phyloP scores from a whole-genome alignment of 164 flowering plant species.

The Nymphaea colorata region DNA sequence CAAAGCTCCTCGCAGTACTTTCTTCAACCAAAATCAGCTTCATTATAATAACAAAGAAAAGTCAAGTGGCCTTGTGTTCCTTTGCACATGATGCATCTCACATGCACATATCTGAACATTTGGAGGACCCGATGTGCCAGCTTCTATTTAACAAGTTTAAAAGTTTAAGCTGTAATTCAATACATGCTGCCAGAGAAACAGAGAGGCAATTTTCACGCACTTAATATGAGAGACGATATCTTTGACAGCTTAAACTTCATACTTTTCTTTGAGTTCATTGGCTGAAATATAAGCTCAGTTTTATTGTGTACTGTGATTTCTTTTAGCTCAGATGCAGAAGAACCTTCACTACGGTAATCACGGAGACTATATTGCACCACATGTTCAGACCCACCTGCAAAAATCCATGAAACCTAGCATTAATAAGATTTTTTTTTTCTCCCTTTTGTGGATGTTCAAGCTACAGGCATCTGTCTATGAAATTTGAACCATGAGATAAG shows the following conservation, averaged over 20 bases:
- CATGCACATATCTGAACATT: not conserved
- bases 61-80: not conserved
- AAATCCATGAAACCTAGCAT: not conserved
- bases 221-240: constrained; percentile 46
- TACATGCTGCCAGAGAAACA: not conserved
- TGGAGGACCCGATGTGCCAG: not conserved
- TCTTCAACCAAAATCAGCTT: not conserved
- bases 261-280: constrained; percentile 35
- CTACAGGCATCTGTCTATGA: too few species aligned
- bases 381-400: constrained; percentile 57
- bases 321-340: constrained; percentile 73
- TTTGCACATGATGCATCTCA: not conserved
- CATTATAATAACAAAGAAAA: too few species aligned
- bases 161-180: too few species aligned
- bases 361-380: constrained; percentile 65
- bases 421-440: not conserved
- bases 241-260: constrained; percentile 69
- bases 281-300: constrained; percentile 72
- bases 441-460: not conserved
- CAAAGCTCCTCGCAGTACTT: not conserved
- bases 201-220: constrained; percentile 35
- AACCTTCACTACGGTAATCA: constrained; percentile 62
- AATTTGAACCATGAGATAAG: too few species aligned
- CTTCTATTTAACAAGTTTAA: too few species aligned
- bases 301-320: constrained; percentile 64